Conservation (phyloP, 345 rosid species). For the Citrus glauca region DNA sequence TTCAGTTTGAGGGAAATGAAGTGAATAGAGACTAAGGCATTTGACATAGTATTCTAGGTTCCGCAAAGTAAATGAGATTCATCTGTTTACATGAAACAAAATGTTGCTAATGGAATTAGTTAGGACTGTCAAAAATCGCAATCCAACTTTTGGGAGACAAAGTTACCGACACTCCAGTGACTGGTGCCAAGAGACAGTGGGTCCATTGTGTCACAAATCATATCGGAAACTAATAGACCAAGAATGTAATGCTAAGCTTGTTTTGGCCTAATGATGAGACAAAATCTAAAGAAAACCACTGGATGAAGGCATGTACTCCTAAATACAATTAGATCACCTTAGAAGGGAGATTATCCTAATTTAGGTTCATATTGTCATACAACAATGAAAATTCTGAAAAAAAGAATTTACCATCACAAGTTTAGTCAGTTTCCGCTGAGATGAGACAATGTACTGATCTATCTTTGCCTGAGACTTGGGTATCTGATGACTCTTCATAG, state of each 20-base stretch:
- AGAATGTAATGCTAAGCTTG: neutral
- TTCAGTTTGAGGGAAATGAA: neutral
- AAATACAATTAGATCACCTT: neutral
- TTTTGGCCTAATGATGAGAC: neutral
- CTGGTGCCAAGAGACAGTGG: neutral
- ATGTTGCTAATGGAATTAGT: neutral
- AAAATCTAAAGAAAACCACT: slow-evolving; percentile 1
- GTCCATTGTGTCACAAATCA: neutral
- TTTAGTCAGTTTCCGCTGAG: slow-evolving; percentile 73
- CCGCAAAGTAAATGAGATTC: neutral
- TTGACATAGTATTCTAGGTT: neutral
- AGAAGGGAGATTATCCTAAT: neutral
- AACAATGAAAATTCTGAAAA: neutral
- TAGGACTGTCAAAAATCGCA: neutral
- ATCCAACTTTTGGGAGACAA: neutral
- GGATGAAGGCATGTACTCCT: neutral
- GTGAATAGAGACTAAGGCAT: neutral
- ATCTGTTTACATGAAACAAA: neutral
- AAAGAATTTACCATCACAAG: slow-evolving; percentile 75
- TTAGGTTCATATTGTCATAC: neutral
- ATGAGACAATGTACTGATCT: slow-evolving; percentile 68
- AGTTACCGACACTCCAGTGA: neutral
- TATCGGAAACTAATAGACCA: neutral
- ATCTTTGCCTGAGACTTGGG: slow-evolving; percentile 85
- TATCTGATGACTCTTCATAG: slow-evolving; percentile 66